These are phyloP conservation scores for Tulasnella sp. DNA, from an alignment of 768 basidiomycete species.

Conservation along the genomic window DNA sequence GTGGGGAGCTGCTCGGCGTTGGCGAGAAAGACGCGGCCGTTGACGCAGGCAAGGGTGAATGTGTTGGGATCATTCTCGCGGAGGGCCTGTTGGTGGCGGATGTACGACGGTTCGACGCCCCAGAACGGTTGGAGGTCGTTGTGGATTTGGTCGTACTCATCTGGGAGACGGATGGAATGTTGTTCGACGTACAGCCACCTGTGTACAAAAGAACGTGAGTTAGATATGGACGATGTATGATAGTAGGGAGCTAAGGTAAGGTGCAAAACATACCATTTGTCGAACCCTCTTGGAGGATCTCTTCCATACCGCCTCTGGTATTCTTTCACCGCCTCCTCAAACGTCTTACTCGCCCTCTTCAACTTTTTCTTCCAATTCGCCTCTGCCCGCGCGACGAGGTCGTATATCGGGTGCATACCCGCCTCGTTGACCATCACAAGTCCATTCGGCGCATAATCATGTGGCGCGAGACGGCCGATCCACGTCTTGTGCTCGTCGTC, in stretches of 20 bases:
- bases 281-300: conserved; percentile 34
- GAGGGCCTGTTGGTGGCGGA: not conserved
- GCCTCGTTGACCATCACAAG: conserved; percentile 29
- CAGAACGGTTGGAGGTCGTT: conserved; percentile 35
- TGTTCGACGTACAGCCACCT: conserved; percentile 38
- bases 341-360: conserved; percentile 28
- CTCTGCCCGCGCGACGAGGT: conserved; percentile 33
- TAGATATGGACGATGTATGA: too few relatives aligned
- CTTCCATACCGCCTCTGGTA: conserved; percentile 29
- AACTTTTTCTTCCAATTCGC: conserved; percentile 30
- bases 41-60: too few relatives aligned
- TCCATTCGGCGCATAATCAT: conserved; percentile 26
- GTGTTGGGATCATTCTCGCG: too few relatives aligned
- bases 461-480: too few relatives aligned
- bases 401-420: conserved; percentile 35
- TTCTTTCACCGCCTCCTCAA: conserved; percentile 31
- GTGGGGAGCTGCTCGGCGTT: too few relatives aligned
- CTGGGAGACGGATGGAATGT: conserved; percentile 38
- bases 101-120: conserved; percentile 28
- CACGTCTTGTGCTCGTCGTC: too few relatives aligned
- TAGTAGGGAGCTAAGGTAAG: too few relatives aligned
- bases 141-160: conserved; percentile 44
- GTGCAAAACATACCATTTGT: conserved; percentile 29
- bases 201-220: not conserved
- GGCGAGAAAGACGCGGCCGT: too few relatives aligned